Conservation (phyloP, 1,284 basidiomycete species). For the Ustilago xerochloae region DNA sequence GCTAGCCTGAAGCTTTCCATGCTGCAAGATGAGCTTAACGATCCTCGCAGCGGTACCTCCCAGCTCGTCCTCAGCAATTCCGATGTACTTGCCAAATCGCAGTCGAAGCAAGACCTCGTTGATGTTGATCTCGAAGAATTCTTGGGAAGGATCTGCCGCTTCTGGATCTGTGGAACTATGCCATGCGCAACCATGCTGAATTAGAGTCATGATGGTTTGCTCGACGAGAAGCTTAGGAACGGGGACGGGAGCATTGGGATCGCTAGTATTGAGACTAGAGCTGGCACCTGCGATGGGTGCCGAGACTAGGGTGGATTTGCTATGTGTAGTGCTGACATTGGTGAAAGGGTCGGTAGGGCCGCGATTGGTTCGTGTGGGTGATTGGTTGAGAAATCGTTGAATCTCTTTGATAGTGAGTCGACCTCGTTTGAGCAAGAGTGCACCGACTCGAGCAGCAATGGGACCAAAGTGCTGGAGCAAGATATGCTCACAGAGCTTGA, state of each 20-base stretch:
- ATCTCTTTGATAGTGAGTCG: constrained; percentile 77
- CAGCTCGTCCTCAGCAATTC: constrained; percentile 80
- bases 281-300: constrained; percentile 39
- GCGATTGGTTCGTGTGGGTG: constrained; percentile 35
- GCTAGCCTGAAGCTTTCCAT: constrained; percentile 84
- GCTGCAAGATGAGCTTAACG: constrained; percentile 74
- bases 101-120: constrained; percentile 66
- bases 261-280: constrained; percentile 36
- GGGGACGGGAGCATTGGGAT: constrained; percentile 75
- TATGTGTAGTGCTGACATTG: constrained; percentile 12
- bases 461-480: constrained; percentile 82
- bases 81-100: constrained; percentile 74
- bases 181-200: constrained; percentile 82
- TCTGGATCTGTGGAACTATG: constrained; percentile 61
- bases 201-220: constrained; percentile 81
- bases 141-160: constrained; percentile 39
- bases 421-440: constrained; percentile 84
- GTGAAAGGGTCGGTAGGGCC: constrained; percentile 38
- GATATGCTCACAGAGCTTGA: constrained; percentile 77
- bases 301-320: constrained; percentile 31
- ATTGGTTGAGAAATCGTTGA: constrained; percentile 52
- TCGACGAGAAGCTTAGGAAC: constrained; percentile 75
- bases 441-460: constrained; percentile 78
- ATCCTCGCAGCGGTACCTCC: constrained; percentile 72
- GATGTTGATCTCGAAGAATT: constrained; percentile 69